Conservation (phyloP, 352 stramenopile genomes). For the Globisporangium radiosum region DNA sequence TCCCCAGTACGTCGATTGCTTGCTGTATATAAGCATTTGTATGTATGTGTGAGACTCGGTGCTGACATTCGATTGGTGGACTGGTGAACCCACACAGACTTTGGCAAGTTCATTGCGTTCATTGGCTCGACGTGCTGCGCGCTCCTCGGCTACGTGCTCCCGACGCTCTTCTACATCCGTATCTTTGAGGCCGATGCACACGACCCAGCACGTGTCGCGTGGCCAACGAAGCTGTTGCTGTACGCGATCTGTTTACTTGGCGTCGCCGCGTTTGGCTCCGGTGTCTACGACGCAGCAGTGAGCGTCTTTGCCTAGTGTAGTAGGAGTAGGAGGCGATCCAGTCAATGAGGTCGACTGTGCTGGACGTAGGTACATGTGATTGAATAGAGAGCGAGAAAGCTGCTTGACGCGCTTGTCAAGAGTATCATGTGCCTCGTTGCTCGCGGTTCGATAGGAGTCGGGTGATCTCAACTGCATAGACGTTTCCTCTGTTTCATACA, state of each 20-base stretch:
- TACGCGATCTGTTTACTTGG: constrained; percentile 32
- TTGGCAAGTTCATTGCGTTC: constrained; percentile 89
- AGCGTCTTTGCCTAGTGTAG: constrained; percentile 14
- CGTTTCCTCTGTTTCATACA: no score
- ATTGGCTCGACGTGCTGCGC: constrained; percentile 89
- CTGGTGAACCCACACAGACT: constrained; percentile 38
- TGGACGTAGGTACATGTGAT: no score
- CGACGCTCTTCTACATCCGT: constrained; percentile 76
- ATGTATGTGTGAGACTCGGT: not conserved
- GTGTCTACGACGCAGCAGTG: constrained; percentile 22
- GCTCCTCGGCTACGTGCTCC: constrained; percentile 86
- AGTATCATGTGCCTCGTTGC: no score
- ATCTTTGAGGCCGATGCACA: constrained; percentile 41
- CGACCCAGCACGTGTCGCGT: constrained; percentile 8
- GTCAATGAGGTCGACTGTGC: not conserved
- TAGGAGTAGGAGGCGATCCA: not conserved
- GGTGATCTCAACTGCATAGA: no score
- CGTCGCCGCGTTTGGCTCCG: constrained; percentile 26
- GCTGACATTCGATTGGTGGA: constrained; percentile 1
- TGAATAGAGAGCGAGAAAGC: no score
- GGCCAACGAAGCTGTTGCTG: constrained; percentile 23
- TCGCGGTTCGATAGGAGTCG: no score
- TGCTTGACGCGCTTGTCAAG: no score
- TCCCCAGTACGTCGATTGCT: constrained; percentile 39
- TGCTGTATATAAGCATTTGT: not conserved